A percentile compares a stretch with the other conserved stretches of the same genome.
Evolutionary conservation across 2,329 filamentous ascomycete genomes (phyloP).

Genomic region (Knufia fluminis): DNA sequence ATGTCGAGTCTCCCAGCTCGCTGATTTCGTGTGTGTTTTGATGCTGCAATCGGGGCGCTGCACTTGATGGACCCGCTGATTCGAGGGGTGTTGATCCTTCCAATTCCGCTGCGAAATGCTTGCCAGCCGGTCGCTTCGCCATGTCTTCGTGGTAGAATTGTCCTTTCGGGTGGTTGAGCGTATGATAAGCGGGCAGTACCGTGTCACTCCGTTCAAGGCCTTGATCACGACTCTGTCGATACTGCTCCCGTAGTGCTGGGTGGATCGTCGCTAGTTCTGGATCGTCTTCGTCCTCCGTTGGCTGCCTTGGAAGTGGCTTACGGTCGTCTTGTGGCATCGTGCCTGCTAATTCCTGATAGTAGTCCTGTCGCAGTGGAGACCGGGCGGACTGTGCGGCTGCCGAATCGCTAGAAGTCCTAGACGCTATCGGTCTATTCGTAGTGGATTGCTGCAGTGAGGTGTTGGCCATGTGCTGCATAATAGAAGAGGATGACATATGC

Average conservation of each 20-base stretch:
- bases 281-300: not conserved
- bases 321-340: not conserved
- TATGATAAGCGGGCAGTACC: conserved; percentile 2
- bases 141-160: conserved; percentile 8
- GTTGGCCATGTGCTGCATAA: not conserved
- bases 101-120: conserved; percentile 4
- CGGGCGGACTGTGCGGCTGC: not conserved
- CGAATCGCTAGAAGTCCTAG: not conserved
- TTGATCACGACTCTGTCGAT: not conserved
- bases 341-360: not conserved
- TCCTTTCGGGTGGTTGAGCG: conserved; percentile 6
- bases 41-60: not conserved
- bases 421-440: not conserved
- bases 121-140: conserved; percentile 1
- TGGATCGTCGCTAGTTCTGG: not conserved
- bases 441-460: not conserved
- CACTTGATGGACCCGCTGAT: not conserved
- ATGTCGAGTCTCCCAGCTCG: not conserved
- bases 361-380: not conserved
- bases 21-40: not conserved
- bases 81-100: not conserved
- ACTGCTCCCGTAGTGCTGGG: conserved; percentile 5
- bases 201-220: not conserved
- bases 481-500: conserved; percentile 13
- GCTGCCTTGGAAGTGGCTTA: not conserved